These are phyloP conservation scores for Punctularia strigosozonata DNA, from an alignment of 768 basidiomycete genomes.

Conservation along the genomic window DNA sequence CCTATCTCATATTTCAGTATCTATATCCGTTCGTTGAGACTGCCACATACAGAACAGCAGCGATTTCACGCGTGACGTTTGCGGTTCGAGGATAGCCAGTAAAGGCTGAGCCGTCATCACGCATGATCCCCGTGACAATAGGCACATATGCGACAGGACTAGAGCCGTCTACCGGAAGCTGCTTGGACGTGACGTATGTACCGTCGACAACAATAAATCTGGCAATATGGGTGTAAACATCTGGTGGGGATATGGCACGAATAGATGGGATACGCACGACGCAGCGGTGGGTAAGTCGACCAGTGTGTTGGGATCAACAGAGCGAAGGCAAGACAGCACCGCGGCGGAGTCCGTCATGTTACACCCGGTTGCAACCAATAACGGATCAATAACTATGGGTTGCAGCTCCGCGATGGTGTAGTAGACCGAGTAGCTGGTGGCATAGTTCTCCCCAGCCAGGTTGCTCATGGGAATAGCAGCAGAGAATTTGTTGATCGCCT, in stretches of 20 bases:
- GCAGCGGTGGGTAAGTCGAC: slow-evolving; percentile 21
- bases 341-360: slow-evolving; percentile 18
- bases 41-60: background rate
- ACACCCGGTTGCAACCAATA: slow-evolving; percentile 29
- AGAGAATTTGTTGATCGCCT: slow-evolving; percentile 20
- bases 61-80: background rate
- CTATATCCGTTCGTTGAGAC: background rate
- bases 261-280: slow-evolving; percentile 20
- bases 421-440: slow-evolving; percentile 36
- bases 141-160: slow-evolving; percentile 31
- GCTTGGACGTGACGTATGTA: slow-evolving; percentile 26
- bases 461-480: slow-evolving; percentile 29
- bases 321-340: slow-evolving; percentile 28
- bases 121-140: slow-evolving; percentile 38
- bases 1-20: slow-evolving; percentile 3
- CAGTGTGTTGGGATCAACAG: slow-evolving; percentile 21
- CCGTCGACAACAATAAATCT: slow-evolving; percentile 36
- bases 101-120: slow-evolving; percentile 39
- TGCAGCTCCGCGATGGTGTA: slow-evolving; percentile 31
- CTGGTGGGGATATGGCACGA: background rate
- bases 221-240: background rate
- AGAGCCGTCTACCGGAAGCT: slow-evolving; percentile 26
- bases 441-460: slow-evolving; percentile 36
- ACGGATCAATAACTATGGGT: slow-evolving; percentile 20
- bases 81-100: slow-evolving; percentile 25